Evolutionary conservation across 495 filamentous ascomycete genomes (phyloP), one percentile per base, ranked within the genome.

Genomic region (Penicillium manginii): DNA sequence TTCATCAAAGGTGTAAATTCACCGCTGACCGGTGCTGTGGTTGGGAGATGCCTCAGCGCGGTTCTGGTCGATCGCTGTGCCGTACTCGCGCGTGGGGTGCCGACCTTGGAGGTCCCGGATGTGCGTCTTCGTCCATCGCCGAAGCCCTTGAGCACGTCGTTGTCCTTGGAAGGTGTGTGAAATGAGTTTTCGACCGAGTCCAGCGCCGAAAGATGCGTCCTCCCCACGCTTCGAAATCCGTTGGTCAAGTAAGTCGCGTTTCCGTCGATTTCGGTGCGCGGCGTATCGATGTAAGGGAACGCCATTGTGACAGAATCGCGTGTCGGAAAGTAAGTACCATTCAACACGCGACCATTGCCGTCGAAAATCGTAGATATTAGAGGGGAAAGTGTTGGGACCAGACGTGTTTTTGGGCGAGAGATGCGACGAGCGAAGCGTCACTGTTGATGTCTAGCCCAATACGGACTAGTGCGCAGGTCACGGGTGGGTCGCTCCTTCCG

Each of bases 1-100:
- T 92, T 93, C 69, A 98, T 84, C 54, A 98, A 73, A 0, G 94
- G 94, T 2, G 94, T 98, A 68, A 98, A 98, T 60, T 98, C 96
- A 47, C 83, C 84, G 50, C 86, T 87, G 14, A 78, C 83, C 1
- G 84, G 72, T 37, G 82, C 82, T 21, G 78, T 73, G 12, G 84
- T 81, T 23, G 74, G 88, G 65, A 82, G 77, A 29, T 92, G 90
- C 62, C 81, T 84, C 40, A 96, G 83, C 52, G 89, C 75, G 71
- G 65, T 78, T 62, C 74, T 71, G 8, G 66, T 66, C 29, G 70
- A 64, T 57, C 71, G 76, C 5, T 72, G 61, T 48, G 70, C 86
- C 32, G 86, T 76, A 50, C 80, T 78, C 70, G 82, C 74, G 58
- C 88, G 86, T 40, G 91, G 91, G 39, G 92, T 93, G 69, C 81